These are phyloP conservation scores for Podospora anserina DNA, from an alignment of 495 filamentous ascomycete genomes.

Conservation along the genomic window DNA sequence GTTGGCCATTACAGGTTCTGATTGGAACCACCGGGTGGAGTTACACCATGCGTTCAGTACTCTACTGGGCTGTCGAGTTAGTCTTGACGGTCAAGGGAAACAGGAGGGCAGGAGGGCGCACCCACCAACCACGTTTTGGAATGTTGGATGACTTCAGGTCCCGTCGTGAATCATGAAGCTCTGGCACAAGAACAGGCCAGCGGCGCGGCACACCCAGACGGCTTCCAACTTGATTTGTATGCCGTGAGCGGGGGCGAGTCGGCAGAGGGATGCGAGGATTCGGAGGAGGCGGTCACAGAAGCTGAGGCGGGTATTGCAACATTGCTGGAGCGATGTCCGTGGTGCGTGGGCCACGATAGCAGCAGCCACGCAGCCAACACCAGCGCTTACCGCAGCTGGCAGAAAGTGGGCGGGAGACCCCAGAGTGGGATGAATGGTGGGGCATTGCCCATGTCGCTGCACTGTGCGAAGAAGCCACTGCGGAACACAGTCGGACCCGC, in stretches of 20 bases:
- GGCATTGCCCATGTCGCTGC: neutral
- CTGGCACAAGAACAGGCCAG: neutral
- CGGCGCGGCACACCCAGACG: conserved; percentile 5
- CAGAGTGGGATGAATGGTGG: conserved; percentile 9
- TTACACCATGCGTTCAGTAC: conserved; percentile 15
- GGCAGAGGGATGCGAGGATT: conserved; percentile 10
- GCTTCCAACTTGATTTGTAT: conserved; percentile 22
- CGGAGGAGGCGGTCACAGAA: conserved; percentile 22
- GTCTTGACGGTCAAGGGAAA: neutral
- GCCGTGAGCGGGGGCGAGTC: conserved; percentile 4
- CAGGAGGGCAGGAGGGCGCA: neutral
- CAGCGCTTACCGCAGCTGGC: conserved; percentile 4
- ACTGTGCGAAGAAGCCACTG: conserved; percentile 16
- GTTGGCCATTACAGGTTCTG: conserved; percentile 25
- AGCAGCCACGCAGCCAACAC: conserved; percentile 3
- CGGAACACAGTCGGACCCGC: conserved; percentile 10
- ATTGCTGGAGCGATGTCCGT: conserved; percentile 15
- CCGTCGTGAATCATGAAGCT: neutral
- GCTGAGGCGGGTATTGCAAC: conserved; percentile 20
- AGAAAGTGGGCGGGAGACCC: conserved; percentile 20
- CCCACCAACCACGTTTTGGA: neutral
- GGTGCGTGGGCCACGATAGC: conserved; percentile 19
- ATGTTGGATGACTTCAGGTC: neutral
- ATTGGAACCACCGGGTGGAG: neutral
- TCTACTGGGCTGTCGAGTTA: neutral